Evolutionary conservation across 2,329 filamentous ascomycete species (phyloP).

Genomic region (Cladophialophora bantiana): DNA sequence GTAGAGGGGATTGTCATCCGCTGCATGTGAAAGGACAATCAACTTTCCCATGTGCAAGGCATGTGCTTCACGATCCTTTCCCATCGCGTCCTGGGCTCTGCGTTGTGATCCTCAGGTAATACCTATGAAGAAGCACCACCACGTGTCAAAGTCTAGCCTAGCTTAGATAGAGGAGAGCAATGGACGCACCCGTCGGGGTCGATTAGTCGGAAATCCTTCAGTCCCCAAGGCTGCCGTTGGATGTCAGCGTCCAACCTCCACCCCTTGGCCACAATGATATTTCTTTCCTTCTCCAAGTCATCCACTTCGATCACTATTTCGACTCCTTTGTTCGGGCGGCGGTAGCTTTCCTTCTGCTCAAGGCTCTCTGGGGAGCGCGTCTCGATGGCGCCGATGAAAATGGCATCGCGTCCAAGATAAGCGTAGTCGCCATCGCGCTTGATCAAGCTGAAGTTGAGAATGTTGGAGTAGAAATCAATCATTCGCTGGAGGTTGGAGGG

Average conservation of each 20-base stretch:
- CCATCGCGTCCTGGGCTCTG: slow-evolving; percentile 19
- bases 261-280: slow-evolving; percentile 27
- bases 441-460: slow-evolving; percentile 32
- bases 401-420: slow-evolving; percentile 29
- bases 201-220: slow-evolving; percentile 32
- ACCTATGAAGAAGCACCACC: background rate
- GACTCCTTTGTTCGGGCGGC: slow-evolving; percentile 26
- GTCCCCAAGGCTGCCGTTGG: slow-evolving; percentile 30
- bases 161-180: slow-evolving; percentile 9
- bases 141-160: background rate
- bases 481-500: slow-evolving; percentile 26
- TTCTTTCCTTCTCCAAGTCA: slow-evolving; percentile 31
- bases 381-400: slow-evolving; percentile 34
- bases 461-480: slow-evolving; percentile 31
- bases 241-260: slow-evolving; percentile 30
- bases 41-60: background rate
- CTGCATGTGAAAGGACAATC: slow-evolving; percentile 10
- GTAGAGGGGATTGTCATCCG: background rate
- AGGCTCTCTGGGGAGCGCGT: slow-evolving; percentile 19
- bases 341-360: slow-evolving; percentile 27
- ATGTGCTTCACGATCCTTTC: slow-evolving; percentile 6
- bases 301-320: slow-evolving; percentile 37
- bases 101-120: slow-evolving; percentile 23
- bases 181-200: slow-evolving; percentile 36
- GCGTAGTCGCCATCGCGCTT: slow-evolving; percentile 32